phyloP scores from a whole-genome alignment of 2,329 filamentous ascomycete genomes.

The Fusarium abutilonis region DNA sequence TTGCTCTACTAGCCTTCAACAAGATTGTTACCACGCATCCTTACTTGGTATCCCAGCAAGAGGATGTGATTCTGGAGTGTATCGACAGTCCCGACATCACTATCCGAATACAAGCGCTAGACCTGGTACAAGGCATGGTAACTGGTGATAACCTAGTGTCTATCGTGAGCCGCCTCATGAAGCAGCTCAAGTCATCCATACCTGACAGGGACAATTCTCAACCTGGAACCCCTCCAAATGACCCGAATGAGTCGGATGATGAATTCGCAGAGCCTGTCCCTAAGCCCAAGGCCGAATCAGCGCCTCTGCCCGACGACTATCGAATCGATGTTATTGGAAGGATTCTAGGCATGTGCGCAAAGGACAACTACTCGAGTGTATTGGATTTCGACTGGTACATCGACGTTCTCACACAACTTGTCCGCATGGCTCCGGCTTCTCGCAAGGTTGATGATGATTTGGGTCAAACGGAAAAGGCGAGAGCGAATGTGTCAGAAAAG shows the following conservation, averaged over 20 bases:
- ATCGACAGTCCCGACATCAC: conserved; percentile 96
- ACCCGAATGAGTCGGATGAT: conserved; percentile 60
- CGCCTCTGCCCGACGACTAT: conserved; percentile 86
- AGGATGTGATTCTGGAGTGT: conserved; percentile 95
- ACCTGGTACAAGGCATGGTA: conserved; percentile 94
- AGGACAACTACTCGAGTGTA: conserved; percentile 86
- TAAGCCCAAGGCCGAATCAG: conserved; percentile 52
- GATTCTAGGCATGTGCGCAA: conserved; percentile 89
- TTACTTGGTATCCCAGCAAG: conserved; percentile 87
- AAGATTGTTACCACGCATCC: conserved; percentile 92
- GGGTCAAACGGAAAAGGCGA: conserved; percentile 44
- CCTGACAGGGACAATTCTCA: conserved; percentile 59
- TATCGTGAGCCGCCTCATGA: conserved; percentile 87
- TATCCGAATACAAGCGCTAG: conserved; percentile 90
- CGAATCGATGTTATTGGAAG: conserved; percentile 81
- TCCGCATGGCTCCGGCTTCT: conserved; percentile 72
- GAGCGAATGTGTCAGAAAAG: conserved; percentile 67
- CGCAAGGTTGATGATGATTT: conserved; percentile 53
- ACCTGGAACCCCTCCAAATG: conserved; percentile 57
- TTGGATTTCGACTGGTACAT: conserved; percentile 98
- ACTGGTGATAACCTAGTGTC: conserved; percentile 83
- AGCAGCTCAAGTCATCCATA: conserved; percentile 78
- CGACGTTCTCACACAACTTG: conserved; percentile 84
- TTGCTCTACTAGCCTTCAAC: conserved; percentile 93
- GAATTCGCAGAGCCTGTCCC: conserved; percentile 53